Percentiles rank a stretch among this genome's conserved stretches.
phyloP scores from a whole-genome alignment of 129 eudicot species.

The Glebionis coronaria region DNA sequence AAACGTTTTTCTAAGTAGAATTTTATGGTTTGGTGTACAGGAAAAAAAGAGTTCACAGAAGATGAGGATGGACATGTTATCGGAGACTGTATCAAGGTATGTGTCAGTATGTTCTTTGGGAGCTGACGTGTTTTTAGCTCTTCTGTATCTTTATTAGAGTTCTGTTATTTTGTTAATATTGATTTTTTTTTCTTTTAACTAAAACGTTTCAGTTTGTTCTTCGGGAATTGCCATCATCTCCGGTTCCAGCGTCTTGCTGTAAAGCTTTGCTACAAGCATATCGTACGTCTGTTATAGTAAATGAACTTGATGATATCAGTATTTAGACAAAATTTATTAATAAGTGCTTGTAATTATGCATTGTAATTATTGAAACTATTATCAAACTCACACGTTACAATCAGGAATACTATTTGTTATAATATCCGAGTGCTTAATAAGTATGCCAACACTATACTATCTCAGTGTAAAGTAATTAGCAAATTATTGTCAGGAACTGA shows the following conservation, averaged over 20 bases:
- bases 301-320: neutral
- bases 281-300: constrained; percentile 49
- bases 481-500: constrained; percentile 24
- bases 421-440: constrained; percentile 8
- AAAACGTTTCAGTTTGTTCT: constrained; percentile 64
- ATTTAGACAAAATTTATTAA: neutral
- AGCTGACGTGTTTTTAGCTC: neutral
- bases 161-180: constrained; percentile 11
- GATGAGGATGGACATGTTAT: constrained; percentile 92
- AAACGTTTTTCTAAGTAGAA: constrained; percentile 5
- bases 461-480: neutral
- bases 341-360: neutral
- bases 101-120: too few species aligned
- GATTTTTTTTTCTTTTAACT: neutral
- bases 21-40: constrained; percentile 36
- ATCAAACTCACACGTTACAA: neutral
- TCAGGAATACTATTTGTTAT: neutral
- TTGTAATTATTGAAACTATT: neutral
- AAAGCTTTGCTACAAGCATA: constrained; percentile 92
- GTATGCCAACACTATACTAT: constrained; percentile 6
- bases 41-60: constrained; percentile 72
- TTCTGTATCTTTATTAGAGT: neutral
- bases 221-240: constrained; percentile 97
- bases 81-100: constrained; percentile 93
- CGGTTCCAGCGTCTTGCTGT: constrained; percentile 99